Evolutionary conservation across 352 stramenopile genomes (phyloP).

Genomic region (Phytophthora pluvialis): DNA sequence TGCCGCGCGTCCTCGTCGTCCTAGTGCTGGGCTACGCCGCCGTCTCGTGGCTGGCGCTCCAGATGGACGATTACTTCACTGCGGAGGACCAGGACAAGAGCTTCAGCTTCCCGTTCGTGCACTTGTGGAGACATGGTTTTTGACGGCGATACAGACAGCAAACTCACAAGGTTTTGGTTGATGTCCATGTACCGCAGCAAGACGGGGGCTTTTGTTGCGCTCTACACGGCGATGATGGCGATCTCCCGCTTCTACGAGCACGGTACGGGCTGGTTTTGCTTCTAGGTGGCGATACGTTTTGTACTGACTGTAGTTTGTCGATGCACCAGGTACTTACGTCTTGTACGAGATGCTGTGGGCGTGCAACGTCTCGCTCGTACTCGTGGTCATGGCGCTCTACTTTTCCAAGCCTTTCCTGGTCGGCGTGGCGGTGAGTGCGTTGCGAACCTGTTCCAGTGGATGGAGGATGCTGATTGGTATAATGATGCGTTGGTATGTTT

Average conservation of each 20-base stretch:
- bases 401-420: constrained; percentile 86
- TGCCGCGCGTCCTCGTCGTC: constrained; percentile 49
- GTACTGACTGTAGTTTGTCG: neutral
- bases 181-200: constrained; percentile 36
- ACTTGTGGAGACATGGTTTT: constrained; percentile 4
- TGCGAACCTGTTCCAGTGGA: neutral
- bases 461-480: neutral
- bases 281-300: neutral
- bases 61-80: constrained; percentile 57
- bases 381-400: constrained; percentile 72
- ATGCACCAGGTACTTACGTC: constrained; percentile 63
- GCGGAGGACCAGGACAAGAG: constrained; percentile 42
- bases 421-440: constrained; percentile 59
- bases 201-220: constrained; percentile 54
- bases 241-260: constrained; percentile 67
- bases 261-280: constrained; percentile 36
- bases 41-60: constrained; percentile 51
- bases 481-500: neutral
- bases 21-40: constrained; percentile 41
- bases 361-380: constrained; percentile 79
- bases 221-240: constrained; percentile 59
- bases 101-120: constrained; percentile 64
- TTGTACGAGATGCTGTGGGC: constrained; percentile 84
- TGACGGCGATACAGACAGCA: neutral
- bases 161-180: neutral